A percentile compares a stretch with the other conserved stretches of the same genome.
Evolutionary conservation across 1,284 basidiomycete species (phyloP).

Genomic region (Cryptococcus floricola): DNA sequence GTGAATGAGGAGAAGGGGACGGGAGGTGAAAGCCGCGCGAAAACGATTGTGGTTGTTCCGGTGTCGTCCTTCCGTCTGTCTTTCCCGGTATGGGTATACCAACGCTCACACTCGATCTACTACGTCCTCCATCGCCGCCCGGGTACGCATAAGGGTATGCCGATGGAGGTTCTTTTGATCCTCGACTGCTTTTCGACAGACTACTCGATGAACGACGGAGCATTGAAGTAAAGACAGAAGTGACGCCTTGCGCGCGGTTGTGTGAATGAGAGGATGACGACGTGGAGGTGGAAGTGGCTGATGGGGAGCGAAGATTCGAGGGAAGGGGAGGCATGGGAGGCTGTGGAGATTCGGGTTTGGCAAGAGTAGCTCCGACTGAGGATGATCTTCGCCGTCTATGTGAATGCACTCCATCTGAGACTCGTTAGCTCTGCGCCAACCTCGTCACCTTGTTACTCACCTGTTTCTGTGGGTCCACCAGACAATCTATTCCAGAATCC

Average conservation of each 20-base stretch:
- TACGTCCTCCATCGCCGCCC: conserved; percentile 1
- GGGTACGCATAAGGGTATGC: conserved; percentile 14
- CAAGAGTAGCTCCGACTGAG: conserved; percentile 17
- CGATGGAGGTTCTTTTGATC: conserved; percentile 18
- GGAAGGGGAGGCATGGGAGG: conserved; percentile 38
- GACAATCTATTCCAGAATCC: conserved; percentile 38
- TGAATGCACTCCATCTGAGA: neutral
- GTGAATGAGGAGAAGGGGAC: conserved; percentile 36
- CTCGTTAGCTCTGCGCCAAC: neutral
- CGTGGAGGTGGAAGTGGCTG: conserved; percentile 15
- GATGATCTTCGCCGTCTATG: conserved; percentile 23
- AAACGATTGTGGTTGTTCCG: conserved; percentile 24
- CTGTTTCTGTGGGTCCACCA: conserved; percentile 12
- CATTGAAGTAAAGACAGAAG: conserved; percentile 18
- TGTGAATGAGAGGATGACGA: conserved; percentile 17
- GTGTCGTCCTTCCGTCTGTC: conserved; percentile 6
- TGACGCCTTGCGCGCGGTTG: neutral
- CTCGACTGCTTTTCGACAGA: conserved; percentile 16
- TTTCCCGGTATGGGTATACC: conserved; percentile 5
- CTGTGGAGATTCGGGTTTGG: conserved; percentile 4
- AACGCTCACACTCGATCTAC: conserved; percentile 4
- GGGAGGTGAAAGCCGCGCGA: conserved; percentile 43
- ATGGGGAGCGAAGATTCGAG: conserved; percentile 30
- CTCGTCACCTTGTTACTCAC: neutral
- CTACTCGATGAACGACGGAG: conserved; percentile 35